Percentiles rank a stretch among this genome's conserved stretches.
phyloP scores from a whole-genome alignment of 73 alveolate species.

The Stentor coeruleus region DNA sequence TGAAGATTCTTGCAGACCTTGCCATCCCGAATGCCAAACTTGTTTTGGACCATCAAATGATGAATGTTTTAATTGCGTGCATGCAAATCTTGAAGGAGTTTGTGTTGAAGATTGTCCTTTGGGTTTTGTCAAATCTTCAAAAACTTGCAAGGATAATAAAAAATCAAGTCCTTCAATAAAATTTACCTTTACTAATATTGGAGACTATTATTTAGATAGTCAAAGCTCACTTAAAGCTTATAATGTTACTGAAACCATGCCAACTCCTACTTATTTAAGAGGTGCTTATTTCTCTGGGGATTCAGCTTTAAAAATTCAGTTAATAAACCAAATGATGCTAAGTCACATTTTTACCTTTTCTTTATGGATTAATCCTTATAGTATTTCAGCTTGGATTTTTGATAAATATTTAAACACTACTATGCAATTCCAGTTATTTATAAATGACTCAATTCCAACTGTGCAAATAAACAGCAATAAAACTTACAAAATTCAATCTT shows the following conservation, averaged over 20 bases:
- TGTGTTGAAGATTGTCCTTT: background rate
- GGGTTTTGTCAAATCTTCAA: too few species aligned
- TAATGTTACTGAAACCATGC: too few species aligned
- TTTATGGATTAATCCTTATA: background rate
- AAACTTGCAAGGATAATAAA: too few species aligned
- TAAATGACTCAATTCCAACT: background rate
- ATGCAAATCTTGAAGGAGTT: background rate
- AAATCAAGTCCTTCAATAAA: too few species aligned
- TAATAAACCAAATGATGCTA: background rate
- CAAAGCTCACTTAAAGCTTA: too few species aligned
- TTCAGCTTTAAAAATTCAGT: background rate
- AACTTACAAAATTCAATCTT: background rate
- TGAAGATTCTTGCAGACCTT: too few species aligned
- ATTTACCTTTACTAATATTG: too few species aligned
- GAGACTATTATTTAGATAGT: too few species aligned
- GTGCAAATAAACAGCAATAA: background rate
- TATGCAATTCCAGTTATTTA: background rate
- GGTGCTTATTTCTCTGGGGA: constrained; percentile 1
- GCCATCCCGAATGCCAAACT: background rate
- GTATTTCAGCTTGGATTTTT: background rate
- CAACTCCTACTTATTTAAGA: background rate
- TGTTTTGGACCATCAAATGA: background rate
- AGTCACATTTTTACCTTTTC: background rate
- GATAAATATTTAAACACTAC: too few species aligned
- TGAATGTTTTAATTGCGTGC: background rate